These are phyloP conservation scores for Volvox carteri DNA, from an alignment of 163 green algal species.

Conservation along the genomic window DNA sequence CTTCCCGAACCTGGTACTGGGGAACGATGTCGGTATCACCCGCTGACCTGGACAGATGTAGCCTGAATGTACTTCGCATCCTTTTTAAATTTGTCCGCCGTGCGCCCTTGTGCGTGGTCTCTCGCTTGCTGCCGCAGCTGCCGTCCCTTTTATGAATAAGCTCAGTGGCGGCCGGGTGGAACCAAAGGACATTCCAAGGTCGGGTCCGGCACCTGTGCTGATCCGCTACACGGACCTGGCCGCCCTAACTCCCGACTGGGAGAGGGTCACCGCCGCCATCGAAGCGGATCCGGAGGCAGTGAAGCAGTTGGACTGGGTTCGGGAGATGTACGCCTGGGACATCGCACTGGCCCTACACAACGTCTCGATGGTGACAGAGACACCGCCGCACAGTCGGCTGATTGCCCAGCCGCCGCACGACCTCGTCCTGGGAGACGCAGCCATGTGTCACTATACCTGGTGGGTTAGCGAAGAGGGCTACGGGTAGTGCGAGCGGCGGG, in stretches of 20 bases:
- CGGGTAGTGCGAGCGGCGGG: no score
- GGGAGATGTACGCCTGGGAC: slow-evolving; percentile 94
- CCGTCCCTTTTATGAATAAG: slow-evolving; percentile 35
- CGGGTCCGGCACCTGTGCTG: slow-evolving; percentile 79
- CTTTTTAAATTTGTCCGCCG: no score
- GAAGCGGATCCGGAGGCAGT: slow-evolving; percentile 84
- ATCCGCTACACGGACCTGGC: slow-evolving; percentile 68
- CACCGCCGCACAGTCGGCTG: slow-evolving; percentile 67
- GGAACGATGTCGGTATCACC: no score
- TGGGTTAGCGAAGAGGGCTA: no score
- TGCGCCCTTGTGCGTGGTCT: no score
- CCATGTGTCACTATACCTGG: slow-evolving; percentile 94
- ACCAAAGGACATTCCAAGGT: slow-evolving; percentile 38
- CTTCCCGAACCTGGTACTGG: no score
- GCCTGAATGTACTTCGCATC: no score
- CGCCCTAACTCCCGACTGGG: slow-evolving; percentile 79
- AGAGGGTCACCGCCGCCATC: slow-evolving; percentile 83
- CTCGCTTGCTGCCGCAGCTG: no score
- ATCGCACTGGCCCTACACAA: slow-evolving; percentile 68
- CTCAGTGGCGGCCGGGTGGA: slow-evolving; percentile 28
- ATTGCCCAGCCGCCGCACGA: slow-evolving; percentile 87
- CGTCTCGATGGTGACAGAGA: slow-evolving; percentile 63
- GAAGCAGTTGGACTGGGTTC: slow-evolving; percentile 79
- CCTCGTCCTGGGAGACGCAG: slow-evolving; percentile 68
- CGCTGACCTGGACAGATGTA: no score